Evolutionary conservation across 2,329 filamentous ascomycete genomes (phyloP), one percentile per base, ranked within the genome.

Genomic region (Monosporascus ibericus): DNA sequence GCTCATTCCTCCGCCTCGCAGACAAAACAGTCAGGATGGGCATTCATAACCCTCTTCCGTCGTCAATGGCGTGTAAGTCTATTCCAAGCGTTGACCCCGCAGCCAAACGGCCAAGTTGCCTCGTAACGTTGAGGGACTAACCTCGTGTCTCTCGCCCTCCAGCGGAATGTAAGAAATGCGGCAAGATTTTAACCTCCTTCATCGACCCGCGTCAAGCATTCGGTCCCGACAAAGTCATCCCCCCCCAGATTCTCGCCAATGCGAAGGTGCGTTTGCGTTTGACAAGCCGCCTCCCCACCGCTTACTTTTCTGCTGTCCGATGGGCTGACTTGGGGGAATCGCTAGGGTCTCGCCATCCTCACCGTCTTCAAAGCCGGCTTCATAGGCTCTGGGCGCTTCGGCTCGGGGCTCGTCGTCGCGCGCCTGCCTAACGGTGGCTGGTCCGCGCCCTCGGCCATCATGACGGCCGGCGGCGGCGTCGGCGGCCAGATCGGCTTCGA

Each of bases 131-230:
- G 30, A 34, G 30, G 57, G 58, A 37, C 58, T 50, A 48, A 49
- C 24, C 11, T 52, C 48, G 58, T 44, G 58, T 50, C 52, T 48
- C 54, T 44, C 39, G 36, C 25, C 46, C 11, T 11, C 61, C 72
- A 96, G 92, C 90, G 76, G 94, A 99, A 76, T 97, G 94, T 76
- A 94, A 88, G 72, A 99, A 99, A 75, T 94, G 91, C 68, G 88
- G 88, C 68, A 96, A 95, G 78, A 97, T 97, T 65, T 82, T 99
- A 62, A 83, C 88, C 46, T 95, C 92, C 14, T 99, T 99, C 70
- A 82, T 97, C 68, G 94, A 97, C 68, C 94, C 94, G 20, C 83
- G 86, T 67, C 92, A 97, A 75, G 76, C 92, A 20, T 96, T 97
- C 70, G 91, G 92, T 6, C 92, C 94, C 52, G 94, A 97, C 72